Evolutionary conservation across 331 rosid species (phyloP), one percentile per base, ranked within the genome.

Genomic region (Arachis monticola): DNA sequence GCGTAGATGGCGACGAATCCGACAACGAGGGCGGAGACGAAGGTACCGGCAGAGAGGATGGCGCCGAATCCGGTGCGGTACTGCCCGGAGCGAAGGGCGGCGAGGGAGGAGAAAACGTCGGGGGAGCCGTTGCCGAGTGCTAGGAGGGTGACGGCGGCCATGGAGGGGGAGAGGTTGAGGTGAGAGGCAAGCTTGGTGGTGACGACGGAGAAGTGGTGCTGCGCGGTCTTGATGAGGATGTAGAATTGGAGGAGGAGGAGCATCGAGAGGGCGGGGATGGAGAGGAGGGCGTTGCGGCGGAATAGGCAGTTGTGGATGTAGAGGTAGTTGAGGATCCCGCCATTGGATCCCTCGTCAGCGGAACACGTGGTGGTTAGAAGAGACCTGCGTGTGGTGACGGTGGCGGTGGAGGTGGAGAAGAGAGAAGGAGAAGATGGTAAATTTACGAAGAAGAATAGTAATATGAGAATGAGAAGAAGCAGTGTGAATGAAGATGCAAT

Each of bases 91-190:
- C 96, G 92, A 64, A 94, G 89, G 9, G 97, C 99, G 40, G 96
- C 96, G 52, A 87, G 87, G 35, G 99, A 94, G 4, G 91, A 77
- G 67, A 94, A 92, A 13, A 94, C 95, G 78, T 90, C 99, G 6
- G 99, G 97, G 2, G 96, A 91, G 41, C 99, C 97, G 79, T 94
- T 94, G 59, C 99, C 99, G 59, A 94, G 86, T 1, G 97, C 86
- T 40, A 94, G 77, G 63, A 94, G 92, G 0, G 99, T 94, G 13
- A 94, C 99, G 31, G 97, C 96, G 47, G 88, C 99, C 95, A 94
- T 92, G 76, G 84, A 79, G 2, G 97, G 97, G 0, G 96, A 90
- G 71, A 94, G 80, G 45, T 77, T 79, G 80, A 94, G 95, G 74
- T 89, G 91, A 47, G 70, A 64, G 0, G 95, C 86, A 73, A 94